phyloP scores from a whole-genome alignment of 2,329 filamentous ascomycete species.

The Thielaviopsis populi region DNA sequence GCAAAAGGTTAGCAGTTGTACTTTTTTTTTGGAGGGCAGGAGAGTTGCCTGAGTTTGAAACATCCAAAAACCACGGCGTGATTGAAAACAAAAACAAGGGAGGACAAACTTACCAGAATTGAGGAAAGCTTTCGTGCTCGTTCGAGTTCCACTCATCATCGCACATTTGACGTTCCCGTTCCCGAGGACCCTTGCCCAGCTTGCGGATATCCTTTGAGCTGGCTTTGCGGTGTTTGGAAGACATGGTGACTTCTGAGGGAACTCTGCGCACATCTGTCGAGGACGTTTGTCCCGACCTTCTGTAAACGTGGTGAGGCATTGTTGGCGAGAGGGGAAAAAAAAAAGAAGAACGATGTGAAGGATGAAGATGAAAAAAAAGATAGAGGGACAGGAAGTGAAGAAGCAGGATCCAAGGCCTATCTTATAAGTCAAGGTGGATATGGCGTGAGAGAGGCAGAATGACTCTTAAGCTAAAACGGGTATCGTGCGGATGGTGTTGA shows the following conservation, averaged over 20 bases:
- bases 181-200: conserved; percentile 35
- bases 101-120: conserved; percentile 43
- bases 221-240: conserved; percentile 30
- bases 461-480: conserved; percentile 6
- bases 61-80: not conserved
- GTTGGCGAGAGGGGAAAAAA: conserved; percentile 16
- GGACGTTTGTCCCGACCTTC: conserved; percentile 37
- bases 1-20: conserved; percentile 11
- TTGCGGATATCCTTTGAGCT: conserved; percentile 31
- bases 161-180: conserved; percentile 31
- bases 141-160: conserved; percentile 39
- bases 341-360: not conserved
- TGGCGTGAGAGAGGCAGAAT: conserved; percentile 2
- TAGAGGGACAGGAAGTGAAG: not conserved
- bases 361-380: not conserved
- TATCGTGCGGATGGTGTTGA: conserved; percentile 1
- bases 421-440: conserved; percentile 8
- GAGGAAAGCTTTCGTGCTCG: conserved; percentile 44
- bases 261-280: conserved; percentile 39
- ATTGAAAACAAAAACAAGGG: not conserved
- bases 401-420: conserved; percentile 16
- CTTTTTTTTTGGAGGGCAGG: not conserved
- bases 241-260: conserved; percentile 33
- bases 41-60: not conserved
- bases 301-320: conserved; percentile 45